Evolutionary conservation across 2,329 filamentous ascomycete genomes (phyloP).

Genomic region (Hymenoscyphus infarciens): DNA sequence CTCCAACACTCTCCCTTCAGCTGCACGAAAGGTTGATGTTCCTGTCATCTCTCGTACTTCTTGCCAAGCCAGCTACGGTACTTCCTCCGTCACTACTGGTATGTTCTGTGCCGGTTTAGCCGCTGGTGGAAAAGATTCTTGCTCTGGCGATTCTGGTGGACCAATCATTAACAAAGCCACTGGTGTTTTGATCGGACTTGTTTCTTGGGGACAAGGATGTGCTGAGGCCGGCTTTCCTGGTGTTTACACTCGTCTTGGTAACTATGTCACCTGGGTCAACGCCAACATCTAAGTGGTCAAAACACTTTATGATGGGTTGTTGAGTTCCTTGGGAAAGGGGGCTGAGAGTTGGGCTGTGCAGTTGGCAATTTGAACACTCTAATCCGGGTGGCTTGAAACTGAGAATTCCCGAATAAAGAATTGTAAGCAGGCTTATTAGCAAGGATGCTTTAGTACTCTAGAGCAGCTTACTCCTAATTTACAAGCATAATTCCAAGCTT

Average conservation of each 20-base stretch:
- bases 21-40: conserved; percentile 23
- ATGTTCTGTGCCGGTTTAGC: conserved; percentile 25
- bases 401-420: too few species aligned
- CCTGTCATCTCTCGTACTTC: conserved; percentile 20
- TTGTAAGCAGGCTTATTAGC: too few species aligned
- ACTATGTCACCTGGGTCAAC: conserved; percentile 17
- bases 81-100: conserved; percentile 18
- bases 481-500: too few species aligned
- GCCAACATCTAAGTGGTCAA: neutral
- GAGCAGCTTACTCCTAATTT: too few species aligned
- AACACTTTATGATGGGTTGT: neutral
- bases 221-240: conserved; percentile 19
- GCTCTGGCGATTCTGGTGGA: conserved; percentile 25
- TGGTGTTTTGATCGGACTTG: conserved; percentile 20
- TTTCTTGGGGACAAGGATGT: conserved; percentile 25
- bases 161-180: conserved; percentile 25
- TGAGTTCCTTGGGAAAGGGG: neutral
- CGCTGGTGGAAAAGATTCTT: conserved; percentile 25
- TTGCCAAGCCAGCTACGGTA: conserved; percentile 20
- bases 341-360: neutral
- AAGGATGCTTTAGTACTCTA: too few species aligned
- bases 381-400: too few species aligned
- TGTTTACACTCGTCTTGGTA: conserved; percentile 23
- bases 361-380: too few species aligned
- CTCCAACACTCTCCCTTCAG: conserved; percentile 12